A percentile compares a stretch with the other conserved stretches of the same genome.
phyloP scores from a whole-genome alignment of 2,329 filamentous ascomycete genomes.

The Meredithiella fracta region DNA sequence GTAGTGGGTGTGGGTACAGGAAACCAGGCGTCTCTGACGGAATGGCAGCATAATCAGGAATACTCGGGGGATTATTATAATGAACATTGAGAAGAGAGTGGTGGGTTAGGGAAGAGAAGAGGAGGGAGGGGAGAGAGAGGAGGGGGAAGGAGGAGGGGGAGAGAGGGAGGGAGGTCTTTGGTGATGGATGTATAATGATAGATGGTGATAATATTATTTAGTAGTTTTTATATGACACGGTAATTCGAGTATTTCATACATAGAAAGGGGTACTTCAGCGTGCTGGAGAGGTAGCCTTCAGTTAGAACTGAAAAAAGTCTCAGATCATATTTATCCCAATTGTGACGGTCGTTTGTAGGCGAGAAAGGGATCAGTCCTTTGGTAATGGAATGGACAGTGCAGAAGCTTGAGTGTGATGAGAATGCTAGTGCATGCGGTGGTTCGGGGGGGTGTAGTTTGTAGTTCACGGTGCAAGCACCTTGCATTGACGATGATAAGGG shows the following conservation, averaged over 20 bases:
- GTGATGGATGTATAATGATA: not conserved
- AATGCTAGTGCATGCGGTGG: no score
- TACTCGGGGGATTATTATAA: conserved; percentile 38
- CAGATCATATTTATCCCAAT: no score
- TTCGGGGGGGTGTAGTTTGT: no score
- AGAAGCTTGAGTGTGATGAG: not conserved
- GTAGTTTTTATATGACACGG: not conserved
- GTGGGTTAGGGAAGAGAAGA: not conserved
- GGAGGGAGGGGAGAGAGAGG: not conserved
- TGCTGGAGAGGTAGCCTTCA: no score
- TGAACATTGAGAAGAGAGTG: conserved; percentile 7
- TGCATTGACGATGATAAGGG: no score
- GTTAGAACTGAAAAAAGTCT: no score
- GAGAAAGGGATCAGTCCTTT: not conserved
- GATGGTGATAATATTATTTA: not conserved
- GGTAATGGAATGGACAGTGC: not conserved
- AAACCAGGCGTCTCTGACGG: conserved; percentile 25
- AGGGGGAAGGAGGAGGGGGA: not conserved
- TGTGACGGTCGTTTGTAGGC: no score
- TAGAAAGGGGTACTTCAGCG: no score
- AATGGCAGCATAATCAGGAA: conserved; percentile 24
- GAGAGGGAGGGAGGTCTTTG: not conserved
- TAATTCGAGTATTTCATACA: no score
- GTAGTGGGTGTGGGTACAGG: conserved; percentile 24
- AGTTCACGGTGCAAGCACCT: no score